These are phyloP conservation scores for Lactifluus echinatus DNA, from an alignment of 768 basidiomycete species.

Conservation along the genomic window DNA sequence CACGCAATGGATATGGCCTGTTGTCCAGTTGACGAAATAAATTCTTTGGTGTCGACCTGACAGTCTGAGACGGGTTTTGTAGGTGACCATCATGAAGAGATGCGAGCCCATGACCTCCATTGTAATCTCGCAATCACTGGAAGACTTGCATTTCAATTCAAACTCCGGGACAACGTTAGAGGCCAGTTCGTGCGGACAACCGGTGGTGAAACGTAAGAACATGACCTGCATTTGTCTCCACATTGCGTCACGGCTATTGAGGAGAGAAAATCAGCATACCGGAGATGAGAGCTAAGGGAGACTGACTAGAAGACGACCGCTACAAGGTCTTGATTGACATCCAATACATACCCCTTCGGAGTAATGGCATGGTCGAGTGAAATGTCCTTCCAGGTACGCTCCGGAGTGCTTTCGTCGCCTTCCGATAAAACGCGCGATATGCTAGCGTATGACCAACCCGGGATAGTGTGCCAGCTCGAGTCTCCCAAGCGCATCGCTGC, in stretches of 20 bases:
- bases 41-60: slow-evolving; percentile 6
- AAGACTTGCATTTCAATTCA: slow-evolving; percentile 12
- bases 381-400: slow-evolving; percentile 2
- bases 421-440: not conserved
- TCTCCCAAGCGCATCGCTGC: slow-evolving; percentile 13
- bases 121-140: slow-evolving; percentile 5
- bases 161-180: not conserved
- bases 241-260: slow-evolving; percentile 1
- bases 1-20: slow-evolving; percentile 4
- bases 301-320: slow-evolving; percentile 10
- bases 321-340: slow-evolving; percentile 13
- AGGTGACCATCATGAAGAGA: slow-evolving; percentile 7
- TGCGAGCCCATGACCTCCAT: slow-evolving; percentile 13
- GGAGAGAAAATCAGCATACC: not conserved
- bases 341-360: slow-evolving; percentile 15
- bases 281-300: not conserved
- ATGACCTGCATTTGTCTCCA: slow-evolving; percentile 4
- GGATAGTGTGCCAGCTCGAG: slow-evolving; percentile 11
- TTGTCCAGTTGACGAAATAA: slow-evolving; percentile 9
- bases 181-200: slow-evolving; percentile 1
- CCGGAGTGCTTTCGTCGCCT: not conserved
- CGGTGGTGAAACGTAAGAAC: slow-evolving; percentile 9
- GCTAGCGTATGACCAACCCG: slow-evolving; percentile 16
- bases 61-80: slow-evolving; percentile 6
- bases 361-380: slow-evolving; percentile 7